Base-by-base conservation (phyloP, 148 eudicot genomes). In the Rhododendron molle region DNA sequence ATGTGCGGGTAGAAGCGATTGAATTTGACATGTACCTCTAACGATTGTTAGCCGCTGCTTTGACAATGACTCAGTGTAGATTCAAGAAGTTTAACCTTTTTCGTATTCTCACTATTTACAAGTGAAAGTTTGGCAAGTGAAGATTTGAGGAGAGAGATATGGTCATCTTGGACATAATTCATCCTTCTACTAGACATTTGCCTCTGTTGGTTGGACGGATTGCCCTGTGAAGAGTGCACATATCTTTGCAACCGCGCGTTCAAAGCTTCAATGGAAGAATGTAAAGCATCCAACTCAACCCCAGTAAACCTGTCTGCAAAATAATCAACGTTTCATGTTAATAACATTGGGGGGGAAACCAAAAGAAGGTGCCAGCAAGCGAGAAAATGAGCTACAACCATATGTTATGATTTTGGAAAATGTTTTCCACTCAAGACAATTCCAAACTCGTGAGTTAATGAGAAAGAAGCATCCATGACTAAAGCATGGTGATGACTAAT, bases 211-310 rank as follows among this genome's bases (percentile, higher is more conserved):
- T 74, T 85, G 15, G 92, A 69, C n/a, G 78, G 85, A 74, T 89
- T 92, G 52, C 83, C 79, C 76, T 86, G 89, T 80, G 84, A 83
- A 79, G 95, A 89, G 78, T 89, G 91, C 2, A 81, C 81, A 85
- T 90, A 88, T 89, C 96, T 92, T 88, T 88, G 91, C 89, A 94
- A 83, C 87, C 99, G 91, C 52, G 92, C 93, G 76, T 91, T 93
- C 81, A 97, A 67, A 80, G 98, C 92, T 90, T 93, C 93, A 47
- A 94, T 93, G 21, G 98, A 89, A 85, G 96, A 92, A 86, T 78
- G 95, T 89, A 97, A 86, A 76, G 99, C 95, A 89, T 93, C 96
- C 89, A 95, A 91, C 91, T 97, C 99, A 77, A 93, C 89, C 78
- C 86, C 90, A 13, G 89, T 87, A 89, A 91, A 97, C 76, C 88